Base-by-base conservation (phyloP, 1,284 basidiomycete genomes). In the Austropuccinia psidii region DNA sequence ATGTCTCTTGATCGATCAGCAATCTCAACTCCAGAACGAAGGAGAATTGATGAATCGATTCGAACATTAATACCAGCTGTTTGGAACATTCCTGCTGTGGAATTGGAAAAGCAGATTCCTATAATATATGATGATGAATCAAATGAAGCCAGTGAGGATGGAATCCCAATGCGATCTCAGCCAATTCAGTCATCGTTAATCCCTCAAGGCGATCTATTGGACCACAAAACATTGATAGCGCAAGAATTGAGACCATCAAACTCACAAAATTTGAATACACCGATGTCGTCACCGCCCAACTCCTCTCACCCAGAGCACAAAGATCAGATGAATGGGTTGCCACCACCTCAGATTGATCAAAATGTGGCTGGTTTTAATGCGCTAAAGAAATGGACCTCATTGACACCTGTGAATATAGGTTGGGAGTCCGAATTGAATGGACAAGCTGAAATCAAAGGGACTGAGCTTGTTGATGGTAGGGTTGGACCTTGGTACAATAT, bases 91-190 rank as follows among this genome's bases (percentile, higher is more conserved):
- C 47, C 70, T 24, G 33, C 49, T 15, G 29, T 50, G 11, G 60
- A 73, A 31, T 45, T 73, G 37, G 70, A 73, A 41, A 65, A 64
- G 37, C 70, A 65, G 45, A 65, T 73, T 49, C 70, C 70, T n/a
- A 64, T 73, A 17, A 64, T 65, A 35, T 73, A 73, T 39, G 70
- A 73, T 49, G 70, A 73, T 21, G 70, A 73, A 21, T 64, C 61
- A 19, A 65, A 41, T 57, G 61, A 65, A 9, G 37, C 58, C 6
- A 64, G 47, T 41, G 70, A 73, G 19, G 60, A 64, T 52, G 60
- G 58, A 15, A 49, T 39, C n/a, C 57, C 47, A 9, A 72, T 21
- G 27, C 55, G 29, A 49, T 37, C 45, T 21, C 13, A n/a, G n/a
- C 9, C 45, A 17, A 21, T 4, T 15, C 7, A n/a, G 39, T 41